Conservation (phyloP, 352 stramenopile genomes). For the Globisporangium spinosum region DNA sequence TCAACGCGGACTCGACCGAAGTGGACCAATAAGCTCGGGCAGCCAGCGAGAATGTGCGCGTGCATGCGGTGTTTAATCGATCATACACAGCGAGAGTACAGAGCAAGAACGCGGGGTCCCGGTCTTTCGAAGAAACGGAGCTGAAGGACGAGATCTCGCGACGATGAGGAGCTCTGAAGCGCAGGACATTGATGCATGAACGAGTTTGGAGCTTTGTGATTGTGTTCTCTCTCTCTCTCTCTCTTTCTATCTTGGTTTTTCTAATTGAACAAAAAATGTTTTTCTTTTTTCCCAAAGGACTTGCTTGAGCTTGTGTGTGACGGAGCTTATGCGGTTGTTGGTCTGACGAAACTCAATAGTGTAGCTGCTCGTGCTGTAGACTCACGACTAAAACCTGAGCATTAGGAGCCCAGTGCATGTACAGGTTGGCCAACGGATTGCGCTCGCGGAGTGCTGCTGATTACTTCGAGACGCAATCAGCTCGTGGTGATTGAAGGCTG, state of each 20-base stretch:
- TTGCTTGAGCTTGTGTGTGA: not conserved
- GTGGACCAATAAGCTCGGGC: slow-evolving; percentile 82
- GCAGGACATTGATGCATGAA: not conserved
- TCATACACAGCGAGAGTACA: not conserved
- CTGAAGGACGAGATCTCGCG: not conserved
- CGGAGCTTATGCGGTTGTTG: not conserved
- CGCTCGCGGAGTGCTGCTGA: not conserved
- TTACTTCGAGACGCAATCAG: not conserved
- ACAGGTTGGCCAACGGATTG: not conserved
- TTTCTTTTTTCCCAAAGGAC: slow-evolving; percentile 1
- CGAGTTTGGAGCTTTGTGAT: not conserved
- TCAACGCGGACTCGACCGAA: slow-evolving; percentile 95
- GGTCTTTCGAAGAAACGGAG: not conserved
- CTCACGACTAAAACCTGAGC: not conserved
- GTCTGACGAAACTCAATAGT: not conserved
- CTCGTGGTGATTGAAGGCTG: not conserved
- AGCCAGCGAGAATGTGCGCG: not conserved
- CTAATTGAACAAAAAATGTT: slow-evolving; percentile 4
- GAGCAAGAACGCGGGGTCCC: not conserved
- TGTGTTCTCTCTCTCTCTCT: not conserved
- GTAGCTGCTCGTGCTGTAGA: not conserved
- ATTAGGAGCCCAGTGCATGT: not conserved
- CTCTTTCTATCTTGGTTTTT: slow-evolving; percentile 4
- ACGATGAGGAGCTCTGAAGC: not conserved
- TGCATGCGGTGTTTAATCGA: not conserved